phyloP scores from a whole-genome alignment of 352 stramenopile genomes.

The Sclerospora graminicola region DNA sequence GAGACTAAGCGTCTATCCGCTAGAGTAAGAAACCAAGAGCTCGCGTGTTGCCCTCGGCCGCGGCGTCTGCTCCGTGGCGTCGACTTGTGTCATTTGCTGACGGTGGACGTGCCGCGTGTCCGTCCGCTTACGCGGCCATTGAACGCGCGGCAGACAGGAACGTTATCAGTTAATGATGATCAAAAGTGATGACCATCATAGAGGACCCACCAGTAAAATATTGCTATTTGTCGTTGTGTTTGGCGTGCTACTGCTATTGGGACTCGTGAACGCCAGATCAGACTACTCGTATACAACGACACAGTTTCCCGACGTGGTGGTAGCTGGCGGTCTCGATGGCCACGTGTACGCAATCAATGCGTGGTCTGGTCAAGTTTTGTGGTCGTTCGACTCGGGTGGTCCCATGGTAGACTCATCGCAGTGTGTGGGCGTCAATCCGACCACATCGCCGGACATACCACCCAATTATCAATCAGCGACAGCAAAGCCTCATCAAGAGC shows the following conservation, averaged over 20 bases:
- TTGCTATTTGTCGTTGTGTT: conserved; percentile 4
- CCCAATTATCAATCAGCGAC: conserved; percentile 6
- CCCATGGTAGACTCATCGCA: conserved; percentile 66
- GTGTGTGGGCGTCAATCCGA: conserved; percentile 16
- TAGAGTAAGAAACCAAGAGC: not conserved
- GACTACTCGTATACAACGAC: conserved; percentile 11
- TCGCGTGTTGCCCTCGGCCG: conserved; percentile 6
- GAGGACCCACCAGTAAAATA: not conserved
- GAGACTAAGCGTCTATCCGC: not conserved
- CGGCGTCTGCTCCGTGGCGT: conserved; percentile 5
- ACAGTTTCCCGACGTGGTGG: conserved; percentile 35
- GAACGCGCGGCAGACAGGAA: conserved; percentile 2
- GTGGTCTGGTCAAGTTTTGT: conserved; percentile 70
- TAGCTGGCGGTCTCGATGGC: conserved; percentile 65
- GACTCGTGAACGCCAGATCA: not conserved
- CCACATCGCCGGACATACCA: conserved; percentile 4
- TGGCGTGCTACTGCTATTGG: not conserved
- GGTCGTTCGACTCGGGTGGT: conserved; percentile 75
- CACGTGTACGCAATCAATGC: conserved; percentile 68
- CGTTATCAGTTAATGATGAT: conserved; percentile 9
- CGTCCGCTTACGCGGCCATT: conserved; percentile 7
- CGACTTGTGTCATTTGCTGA: conserved; percentile 7
- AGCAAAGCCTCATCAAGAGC: not conserved
- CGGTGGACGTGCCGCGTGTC: conserved; percentile 11
- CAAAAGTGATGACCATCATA: conserved; percentile 5